phyloP scores from a whole-genome alignment of 371 early-diverging fungal genomes.

The Apophysomyces ossiformis region DNA sequence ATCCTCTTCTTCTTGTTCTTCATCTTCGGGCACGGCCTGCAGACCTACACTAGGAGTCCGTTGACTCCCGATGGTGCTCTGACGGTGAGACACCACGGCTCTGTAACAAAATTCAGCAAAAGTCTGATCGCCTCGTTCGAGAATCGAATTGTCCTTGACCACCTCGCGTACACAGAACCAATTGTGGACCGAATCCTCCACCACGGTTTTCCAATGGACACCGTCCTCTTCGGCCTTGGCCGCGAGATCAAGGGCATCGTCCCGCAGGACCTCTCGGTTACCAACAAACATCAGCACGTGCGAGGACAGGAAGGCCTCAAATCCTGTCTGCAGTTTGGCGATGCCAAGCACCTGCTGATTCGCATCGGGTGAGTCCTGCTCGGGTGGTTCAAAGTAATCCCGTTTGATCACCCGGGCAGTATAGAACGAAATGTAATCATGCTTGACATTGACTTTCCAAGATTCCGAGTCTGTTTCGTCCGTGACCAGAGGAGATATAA shows the following conservation, averaged over 20 bases:
- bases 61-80: conserved; percentile 3
- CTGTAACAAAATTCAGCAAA: conserved; percentile 50
- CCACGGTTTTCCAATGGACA: conserved; percentile 42
- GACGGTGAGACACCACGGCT: conserved; percentile 20
- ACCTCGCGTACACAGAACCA: conserved; percentile 58
- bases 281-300: conserved; percentile 51
- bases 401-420: conserved; percentile 54
- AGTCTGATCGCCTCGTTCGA: conserved; percentile 37
- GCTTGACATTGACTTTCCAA: conserved; percentile 47
- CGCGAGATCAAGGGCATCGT: conserved; percentile 49
- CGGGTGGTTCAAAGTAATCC: conserved; percentile 42
- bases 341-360: conserved; percentile 37
- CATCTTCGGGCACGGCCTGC: conserved; percentile 33
- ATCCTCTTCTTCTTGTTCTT: conserved; percentile 29
- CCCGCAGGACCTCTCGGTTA: conserved; percentile 46
- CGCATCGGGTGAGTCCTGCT: conserved; percentile 23
- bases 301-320: conserved; percentile 37
- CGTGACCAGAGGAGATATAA: conserved; percentile 53
- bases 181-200: conserved; percentile 49
- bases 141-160: conserved; percentile 44
- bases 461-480: conserved; percentile 47
- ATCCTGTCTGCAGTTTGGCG: conserved; percentile 48
- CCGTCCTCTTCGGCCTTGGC: conserved; percentile 47
- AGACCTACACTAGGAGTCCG: conserved; percentile 18
- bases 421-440: conserved; percentile 50